phyloP scores from a whole-genome alignment of 192 early-diverging fungal species.

The Endogone sp. region DNA sequence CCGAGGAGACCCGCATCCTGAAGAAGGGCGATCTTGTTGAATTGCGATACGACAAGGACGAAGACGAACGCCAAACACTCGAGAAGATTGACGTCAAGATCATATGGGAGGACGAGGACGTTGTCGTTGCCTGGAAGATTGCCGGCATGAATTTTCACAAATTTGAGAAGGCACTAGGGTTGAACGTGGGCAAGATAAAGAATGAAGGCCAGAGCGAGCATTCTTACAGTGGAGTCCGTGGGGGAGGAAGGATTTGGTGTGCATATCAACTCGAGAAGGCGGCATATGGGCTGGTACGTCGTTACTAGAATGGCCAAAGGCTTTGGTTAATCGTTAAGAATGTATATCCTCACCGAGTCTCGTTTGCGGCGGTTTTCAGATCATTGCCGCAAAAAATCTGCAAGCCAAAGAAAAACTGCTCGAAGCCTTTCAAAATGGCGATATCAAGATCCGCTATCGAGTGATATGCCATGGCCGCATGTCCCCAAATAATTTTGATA shows the following conservation, averaged over 20 bases:
- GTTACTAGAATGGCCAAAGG: too few relatives aligned
- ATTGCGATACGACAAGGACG: conserved; percentile 35
- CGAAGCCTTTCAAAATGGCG: conserved; percentile 26
- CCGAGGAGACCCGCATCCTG: conserved; percentile 45
- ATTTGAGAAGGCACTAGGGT: conserved; percentile 6
- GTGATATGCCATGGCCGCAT: conserved; percentile 37
- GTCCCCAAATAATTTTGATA: conserved; percentile 25
- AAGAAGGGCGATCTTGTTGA: conserved; percentile 41
- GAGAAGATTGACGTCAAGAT: conserved; percentile 42
- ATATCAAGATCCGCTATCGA: conserved; percentile 21
- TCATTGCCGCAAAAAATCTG: conserved; percentile 38
- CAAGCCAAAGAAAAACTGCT: conserved; percentile 20
- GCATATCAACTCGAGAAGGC: conserved; percentile 57
- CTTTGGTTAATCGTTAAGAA: not conserved
- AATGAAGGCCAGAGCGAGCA: conserved; percentile 18
- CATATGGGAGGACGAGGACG: conserved; percentile 44
- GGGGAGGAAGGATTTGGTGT: conserved; percentile 13
- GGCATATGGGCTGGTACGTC: conserved; percentile 44
- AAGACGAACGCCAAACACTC: conserved; percentile 37
- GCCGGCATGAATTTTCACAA: conserved; percentile 40
- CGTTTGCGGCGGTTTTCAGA: too few relatives aligned
- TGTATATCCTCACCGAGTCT: too few relatives aligned
- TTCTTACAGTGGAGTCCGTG: conserved; percentile 11
- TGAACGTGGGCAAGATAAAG: conserved; percentile 12
- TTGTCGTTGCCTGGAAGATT: conserved; percentile 55